phyloP scores from a whole-genome alignment of 257 asterid species.

The Solanum pennellii region DNA sequence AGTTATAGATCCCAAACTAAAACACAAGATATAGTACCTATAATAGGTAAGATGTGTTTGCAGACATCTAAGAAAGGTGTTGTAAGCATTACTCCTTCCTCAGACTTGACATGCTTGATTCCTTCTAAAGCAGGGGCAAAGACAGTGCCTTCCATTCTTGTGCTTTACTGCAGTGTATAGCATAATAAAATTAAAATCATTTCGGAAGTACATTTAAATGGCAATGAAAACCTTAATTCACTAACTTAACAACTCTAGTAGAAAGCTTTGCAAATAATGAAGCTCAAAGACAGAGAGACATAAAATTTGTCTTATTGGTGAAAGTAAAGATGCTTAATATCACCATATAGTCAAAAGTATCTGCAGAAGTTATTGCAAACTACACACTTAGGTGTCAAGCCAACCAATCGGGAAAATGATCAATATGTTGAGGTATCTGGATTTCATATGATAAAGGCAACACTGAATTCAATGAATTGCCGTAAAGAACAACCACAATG shows the following conservation, averaged over 20 bases:
- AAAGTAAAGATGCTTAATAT: not conserved
- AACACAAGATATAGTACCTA: conserved; percentile 39
- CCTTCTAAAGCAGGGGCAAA: conserved; percentile 84
- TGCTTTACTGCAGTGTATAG: not conserved
- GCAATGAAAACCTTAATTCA: not conserved
- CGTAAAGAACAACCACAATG: not conserved
- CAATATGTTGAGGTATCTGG: not conserved
- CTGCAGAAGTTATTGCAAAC: not conserved
- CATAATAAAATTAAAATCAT: not conserved
- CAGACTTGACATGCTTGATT: conserved; percentile 80
- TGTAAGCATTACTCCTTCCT: conserved; percentile 73
- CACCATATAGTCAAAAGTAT: not conserved
- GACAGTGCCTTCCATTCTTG: conserved; percentile 74
- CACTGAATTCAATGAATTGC: not conserved
- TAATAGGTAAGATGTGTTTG: conserved; percentile 75
- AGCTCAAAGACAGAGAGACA: not conserved
- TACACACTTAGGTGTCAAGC: not conserved
- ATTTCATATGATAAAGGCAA: not conserved
- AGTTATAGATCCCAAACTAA: not conserved
- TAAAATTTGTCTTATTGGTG: not conserved
- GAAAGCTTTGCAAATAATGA: not conserved
- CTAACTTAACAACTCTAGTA: not conserved
- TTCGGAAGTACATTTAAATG: not conserved
- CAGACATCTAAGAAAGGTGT: conserved; percentile 89
- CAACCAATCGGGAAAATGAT: not conserved